Conservation (phyloP, 179 eudicot genomes). For the Corrigiola litoralis region DNA sequence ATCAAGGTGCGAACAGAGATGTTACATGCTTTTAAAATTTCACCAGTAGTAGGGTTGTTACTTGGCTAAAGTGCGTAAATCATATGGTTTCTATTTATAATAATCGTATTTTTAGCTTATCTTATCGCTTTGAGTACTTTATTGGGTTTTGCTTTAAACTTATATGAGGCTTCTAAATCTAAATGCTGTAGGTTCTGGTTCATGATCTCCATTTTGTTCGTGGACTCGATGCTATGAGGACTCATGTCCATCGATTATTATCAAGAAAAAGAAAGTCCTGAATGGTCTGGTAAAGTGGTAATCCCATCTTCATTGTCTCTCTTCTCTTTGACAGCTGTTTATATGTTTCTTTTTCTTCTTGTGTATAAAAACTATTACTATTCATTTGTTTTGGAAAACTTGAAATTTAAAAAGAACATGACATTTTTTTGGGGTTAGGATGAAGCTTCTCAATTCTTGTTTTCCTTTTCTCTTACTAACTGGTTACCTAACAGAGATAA, state of each 20-base stretch:
- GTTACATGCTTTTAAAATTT: no score
- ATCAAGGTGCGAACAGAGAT: no score
- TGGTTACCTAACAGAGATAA: background rate
- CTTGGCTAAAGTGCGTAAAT: no score
- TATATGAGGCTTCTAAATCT: background rate
- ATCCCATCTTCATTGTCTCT: background rate
- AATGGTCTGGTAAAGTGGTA: background rate
- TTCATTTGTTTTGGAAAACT: background rate
- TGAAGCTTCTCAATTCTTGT: background rate
- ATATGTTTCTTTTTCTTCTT: background rate
- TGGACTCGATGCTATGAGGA: conserved; percentile 14
- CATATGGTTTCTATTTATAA: no score
- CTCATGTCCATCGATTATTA: background rate
- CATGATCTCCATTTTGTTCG: conserved; percentile 44
- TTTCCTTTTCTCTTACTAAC: background rate
- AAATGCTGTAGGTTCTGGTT: conserved; percentile 39
- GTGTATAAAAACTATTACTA: no score
- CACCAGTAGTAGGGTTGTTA: no score
- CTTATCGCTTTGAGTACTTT: background rate
- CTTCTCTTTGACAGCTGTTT: background rate
- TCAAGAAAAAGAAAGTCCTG: background rate
- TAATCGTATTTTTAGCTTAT: background rate
- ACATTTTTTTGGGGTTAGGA: background rate
- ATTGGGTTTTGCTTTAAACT: background rate
- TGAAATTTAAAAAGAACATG: background rate